phyloP scores from a whole-genome alignment of 306 rosid species.

The Cucurbita moschata region DNA sequence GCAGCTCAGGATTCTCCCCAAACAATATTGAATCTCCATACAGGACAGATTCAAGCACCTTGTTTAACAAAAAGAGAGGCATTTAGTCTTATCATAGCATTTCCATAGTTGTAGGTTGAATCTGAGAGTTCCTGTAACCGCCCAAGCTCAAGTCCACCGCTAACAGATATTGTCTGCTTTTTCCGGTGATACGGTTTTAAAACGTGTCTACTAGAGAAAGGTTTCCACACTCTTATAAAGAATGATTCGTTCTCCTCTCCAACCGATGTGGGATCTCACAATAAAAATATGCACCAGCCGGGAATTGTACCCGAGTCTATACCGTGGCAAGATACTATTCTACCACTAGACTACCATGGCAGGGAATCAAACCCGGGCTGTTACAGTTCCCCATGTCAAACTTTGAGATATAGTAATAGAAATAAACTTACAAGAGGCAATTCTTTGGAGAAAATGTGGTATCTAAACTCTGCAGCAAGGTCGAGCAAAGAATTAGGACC shows the following conservation, averaged over 20 bases:
- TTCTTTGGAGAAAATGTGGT: constrained; percentile 93
- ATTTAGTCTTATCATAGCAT: background rate
- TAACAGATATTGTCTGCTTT: too few species aligned
- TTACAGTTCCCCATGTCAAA: background rate
- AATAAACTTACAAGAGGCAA: constrained; percentile 64
- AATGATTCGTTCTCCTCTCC: too few species aligned
- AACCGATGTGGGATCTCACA: too few species aligned
- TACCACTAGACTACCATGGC: too few species aligned
- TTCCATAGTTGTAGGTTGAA: background rate
- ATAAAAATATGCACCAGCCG: too few species aligned
- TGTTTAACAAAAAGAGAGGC: constrained; percentile 5
- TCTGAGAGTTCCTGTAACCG: background rate
- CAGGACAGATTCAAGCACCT: constrained; percentile 75
- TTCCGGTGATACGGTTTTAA: too few species aligned
- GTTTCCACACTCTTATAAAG: too few species aligned
- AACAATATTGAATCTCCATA: constrained; percentile 67
- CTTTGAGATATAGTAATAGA: background rate
- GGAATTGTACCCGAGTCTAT: too few species aligned
- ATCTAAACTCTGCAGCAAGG: constrained; percentile 75
- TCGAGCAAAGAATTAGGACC: constrained; percentile 70
- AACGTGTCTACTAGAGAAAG: too few species aligned
- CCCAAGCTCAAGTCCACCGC: too few species aligned
- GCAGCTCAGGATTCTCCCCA: constrained; percentile 57
- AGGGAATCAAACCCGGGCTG: too few species aligned
- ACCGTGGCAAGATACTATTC: too few species aligned